Base-by-base conservation (phyloP, 1,284 basidiomycete genomes). In the Puccinia novopanici region DNA sequence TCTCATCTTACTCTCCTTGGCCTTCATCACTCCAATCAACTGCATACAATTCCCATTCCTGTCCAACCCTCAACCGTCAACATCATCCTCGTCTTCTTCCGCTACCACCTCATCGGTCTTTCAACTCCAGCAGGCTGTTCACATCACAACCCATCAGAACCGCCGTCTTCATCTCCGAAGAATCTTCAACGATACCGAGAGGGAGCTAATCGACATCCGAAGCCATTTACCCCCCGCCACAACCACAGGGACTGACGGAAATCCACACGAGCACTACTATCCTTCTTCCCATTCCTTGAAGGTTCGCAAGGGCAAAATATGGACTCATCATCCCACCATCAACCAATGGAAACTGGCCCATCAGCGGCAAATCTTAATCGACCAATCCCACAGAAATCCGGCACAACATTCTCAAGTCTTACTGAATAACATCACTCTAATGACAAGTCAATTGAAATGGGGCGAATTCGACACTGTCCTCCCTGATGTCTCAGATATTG, bases 401-500 rank as follows among this genome's bases (percentile, higher is more conserved):
- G 37, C 67, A 24, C 34, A 63, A 15, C 45, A 61, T 27, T 40
- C 71, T 40, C 17, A 52, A 63, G 34, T 52, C 15, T 57, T 72
- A 27, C 5, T 24, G 22, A 71, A n/a, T 3, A 61, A 71, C 22
- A 37, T 45, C 15, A 68, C 52, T 13, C n/a, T 68, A 17, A 48
- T 40, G 55, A 48, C 48, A 10, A 40, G 42, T 10, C 75, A 71
- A 17, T 42, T 82, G 0, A 24, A 71, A n/a, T 76, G 74, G 55
- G 55, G 63, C 13, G 30, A 61, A 50, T 76, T 72, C 40, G 27
- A 45, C 3, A 81, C 79, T 22, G 55, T 63, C 0, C 9, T 72
- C 12, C 89, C 89, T 81, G 90, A 98, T 85, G 88, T 93, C 19
- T 90, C 91, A 68, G 90, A 90, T 82, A 89, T 93, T 22, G 89